These are phyloP conservation scores for Haberlea rhodopensis DNA, from an alignment of 257 asterid species.

Conservation along the genomic window DNA sequence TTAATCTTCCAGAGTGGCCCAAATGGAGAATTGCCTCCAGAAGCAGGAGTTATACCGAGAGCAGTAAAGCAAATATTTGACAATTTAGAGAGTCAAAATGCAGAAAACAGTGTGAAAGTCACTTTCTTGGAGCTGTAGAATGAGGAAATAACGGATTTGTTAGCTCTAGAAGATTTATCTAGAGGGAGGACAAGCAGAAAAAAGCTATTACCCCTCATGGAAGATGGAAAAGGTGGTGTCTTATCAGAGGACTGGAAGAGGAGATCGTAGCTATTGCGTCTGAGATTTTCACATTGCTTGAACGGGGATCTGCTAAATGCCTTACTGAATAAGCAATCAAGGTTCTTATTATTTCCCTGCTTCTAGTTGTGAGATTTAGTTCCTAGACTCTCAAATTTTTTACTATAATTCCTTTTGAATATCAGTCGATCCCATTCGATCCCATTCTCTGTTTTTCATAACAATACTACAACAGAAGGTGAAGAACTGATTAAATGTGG, in stretches of 20 bases:
- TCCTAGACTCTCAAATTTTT: not conserved
- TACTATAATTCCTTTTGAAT: constrained; percentile 24
- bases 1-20: constrained; percentile 51
- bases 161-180: constrained; percentile 77
- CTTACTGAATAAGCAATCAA: constrained; percentile 77
- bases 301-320: constrained; percentile 83
- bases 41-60: constrained; percentile 85
- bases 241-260: constrained; percentile 85
- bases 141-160: constrained; percentile 82
- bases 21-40: constrained; percentile 75
- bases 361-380: not conserved
- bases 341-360: constrained; percentile 39
- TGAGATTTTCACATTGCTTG: constrained; percentile 73
- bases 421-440: constrained; percentile 92
- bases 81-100: constrained; percentile 76
- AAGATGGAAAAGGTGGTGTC: constrained; percentile 95
- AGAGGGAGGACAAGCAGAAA: constrained; percentile 81
- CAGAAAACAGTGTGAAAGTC: constrained; percentile 82
- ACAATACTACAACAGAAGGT: constrained; percentile 88
- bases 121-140: constrained; percentile 83
- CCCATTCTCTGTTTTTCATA: constrained; percentile 89
- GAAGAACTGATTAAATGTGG: constrained; percentile 92
- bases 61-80: constrained; percentile 83
- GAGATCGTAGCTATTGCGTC: constrained; percentile 74
- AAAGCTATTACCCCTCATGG: constrained; percentile 81